These are phyloP conservation scores for Phaeosphaeria sp. DNA, from an alignment of 2,329 filamentous ascomycete species.

Conservation along the genomic window DNA sequence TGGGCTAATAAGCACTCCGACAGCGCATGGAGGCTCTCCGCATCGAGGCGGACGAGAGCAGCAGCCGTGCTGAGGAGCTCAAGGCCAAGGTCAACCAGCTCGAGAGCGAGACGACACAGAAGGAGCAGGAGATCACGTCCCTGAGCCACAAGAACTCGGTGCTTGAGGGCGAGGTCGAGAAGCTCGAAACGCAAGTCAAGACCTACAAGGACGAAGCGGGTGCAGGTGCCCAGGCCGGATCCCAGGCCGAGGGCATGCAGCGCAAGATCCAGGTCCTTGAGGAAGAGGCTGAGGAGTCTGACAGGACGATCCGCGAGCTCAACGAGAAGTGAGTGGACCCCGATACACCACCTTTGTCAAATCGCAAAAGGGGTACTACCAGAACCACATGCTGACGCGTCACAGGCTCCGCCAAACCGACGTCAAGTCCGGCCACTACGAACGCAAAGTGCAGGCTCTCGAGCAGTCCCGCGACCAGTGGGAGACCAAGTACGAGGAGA, in stretches of 20 bases:
- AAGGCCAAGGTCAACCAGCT: slow-evolving; percentile 85
- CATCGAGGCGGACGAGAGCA: slow-evolving; percentile 87
- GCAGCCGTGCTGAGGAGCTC: slow-evolving; percentile 84
- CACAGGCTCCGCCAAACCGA: slow-evolving; percentile 95
- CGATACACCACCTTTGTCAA: neutral
- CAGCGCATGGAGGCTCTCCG: slow-evolving; percentile 97
- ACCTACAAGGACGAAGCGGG: slow-evolving; percentile 87
- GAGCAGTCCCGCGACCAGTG: slow-evolving; percentile 91
- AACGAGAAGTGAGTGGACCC: slow-evolving; percentile 89
- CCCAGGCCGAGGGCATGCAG: slow-evolving; percentile 89
- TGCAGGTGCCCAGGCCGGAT: slow-evolving; percentile 81
- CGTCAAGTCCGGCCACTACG: slow-evolving; percentile 98
- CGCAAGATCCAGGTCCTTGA: slow-evolving; percentile 94
- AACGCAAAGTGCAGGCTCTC: slow-evolving; percentile 98
- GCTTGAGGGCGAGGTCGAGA: slow-evolving; percentile 90
- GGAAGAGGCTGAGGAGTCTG: slow-evolving; percentile 95
- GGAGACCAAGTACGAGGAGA: slow-evolving; percentile 98
- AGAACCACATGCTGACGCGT: slow-evolving; percentile 24
- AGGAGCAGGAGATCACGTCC: slow-evolving; percentile 98
- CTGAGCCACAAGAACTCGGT: slow-evolving; percentile 94
- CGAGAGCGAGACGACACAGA: slow-evolving; percentile 93
- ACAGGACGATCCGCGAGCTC: slow-evolving; percentile 94
- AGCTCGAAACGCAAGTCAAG: slow-evolving; percentile 83
- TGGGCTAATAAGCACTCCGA: slow-evolving; percentile 29
- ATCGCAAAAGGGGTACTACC: neutral